Evolutionary conservation across 106 monocot species (phyloP).

Genomic region (Cymbidium sinense): DNA sequence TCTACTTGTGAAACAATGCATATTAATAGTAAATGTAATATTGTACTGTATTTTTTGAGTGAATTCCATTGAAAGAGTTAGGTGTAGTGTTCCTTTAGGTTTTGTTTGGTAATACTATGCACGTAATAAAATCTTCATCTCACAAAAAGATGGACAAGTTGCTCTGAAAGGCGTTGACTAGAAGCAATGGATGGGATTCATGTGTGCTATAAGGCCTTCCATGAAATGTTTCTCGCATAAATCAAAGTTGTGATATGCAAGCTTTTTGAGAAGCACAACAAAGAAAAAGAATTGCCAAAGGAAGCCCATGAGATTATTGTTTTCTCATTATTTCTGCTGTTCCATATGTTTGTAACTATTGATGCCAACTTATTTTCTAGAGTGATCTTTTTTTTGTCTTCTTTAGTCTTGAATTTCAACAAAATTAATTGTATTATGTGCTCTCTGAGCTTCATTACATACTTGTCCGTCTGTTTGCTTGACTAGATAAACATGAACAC

Average conservation of each 20-base stretch:
- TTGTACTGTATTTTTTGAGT: neutral
- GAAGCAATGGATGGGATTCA: neutral
- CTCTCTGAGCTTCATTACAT: no score
- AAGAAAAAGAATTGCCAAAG: neutral
- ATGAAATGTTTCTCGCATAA: neutral
- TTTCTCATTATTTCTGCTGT: no score
- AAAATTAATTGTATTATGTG: no score
- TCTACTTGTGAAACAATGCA: neutral
- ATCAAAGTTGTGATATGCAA: neutral
- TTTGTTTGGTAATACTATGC: neutral
- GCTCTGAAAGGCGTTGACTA: neutral
- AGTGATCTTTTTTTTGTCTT: no score
- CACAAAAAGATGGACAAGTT: neutral
- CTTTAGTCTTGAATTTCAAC: no score
- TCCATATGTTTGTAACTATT: no score
- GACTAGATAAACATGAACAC: no score
- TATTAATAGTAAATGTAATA: neutral
- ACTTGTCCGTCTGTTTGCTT: no score
- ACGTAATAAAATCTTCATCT: neutral
- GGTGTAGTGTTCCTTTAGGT: neutral
- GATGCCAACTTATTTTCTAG: no score
- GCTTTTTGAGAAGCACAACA: neutral
- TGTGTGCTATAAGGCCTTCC: neutral
- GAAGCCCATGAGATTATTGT: neutral
- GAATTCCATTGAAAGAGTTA: neutral